A percentile compares a stretch with the other conserved stretches of the same genome.
phyloP scores from a whole-genome alignment of 306 rosid species.

The Vachellia collinsii region DNA sequence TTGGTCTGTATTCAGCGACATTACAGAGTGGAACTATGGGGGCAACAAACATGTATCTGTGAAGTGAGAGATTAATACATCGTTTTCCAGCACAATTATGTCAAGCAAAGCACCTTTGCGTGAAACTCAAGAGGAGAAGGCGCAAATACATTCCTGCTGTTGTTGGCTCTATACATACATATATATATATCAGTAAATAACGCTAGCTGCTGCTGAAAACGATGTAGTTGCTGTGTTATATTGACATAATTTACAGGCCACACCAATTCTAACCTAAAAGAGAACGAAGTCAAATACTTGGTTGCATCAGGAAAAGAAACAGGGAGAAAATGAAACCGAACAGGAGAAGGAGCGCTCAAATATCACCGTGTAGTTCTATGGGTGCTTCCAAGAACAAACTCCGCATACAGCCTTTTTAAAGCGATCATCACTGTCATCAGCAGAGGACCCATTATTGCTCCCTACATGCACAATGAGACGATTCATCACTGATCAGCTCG shows the following conservation, averaged over 20 bases:
- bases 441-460: slow-evolving; percentile 52
- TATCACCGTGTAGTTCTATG: slow-evolving; percentile 16
- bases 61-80: not conserved
- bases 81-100: not conserved
- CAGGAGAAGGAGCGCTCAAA: not conserved
- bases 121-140: no score
- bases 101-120: not conserved
- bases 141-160: not conserved
- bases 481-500: not conserved
- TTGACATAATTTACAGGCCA: not conserved
- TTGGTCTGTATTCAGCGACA: not conserved
- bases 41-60: not conserved
- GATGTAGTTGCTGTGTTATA: not conserved
- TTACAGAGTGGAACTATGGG: not conserved
- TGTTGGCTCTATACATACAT: not conserved
- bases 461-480: slow-evolving; percentile 16
- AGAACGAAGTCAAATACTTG: not conserved
- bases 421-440: slow-evolving; percentile 51
- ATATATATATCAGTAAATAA: not conserved
- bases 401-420: slow-evolving; percentile 42
- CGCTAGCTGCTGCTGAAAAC: not conserved
- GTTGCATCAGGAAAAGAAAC: not conserved
- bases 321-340: not conserved
- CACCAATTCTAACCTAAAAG: not conserved
- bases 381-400: slow-evolving; percentile 44